Evolutionary conservation across 805 yeast genomes (phyloP), one percentile per base, ranked within the genome.

Genomic region (Saturnispora galanensis): DNA sequence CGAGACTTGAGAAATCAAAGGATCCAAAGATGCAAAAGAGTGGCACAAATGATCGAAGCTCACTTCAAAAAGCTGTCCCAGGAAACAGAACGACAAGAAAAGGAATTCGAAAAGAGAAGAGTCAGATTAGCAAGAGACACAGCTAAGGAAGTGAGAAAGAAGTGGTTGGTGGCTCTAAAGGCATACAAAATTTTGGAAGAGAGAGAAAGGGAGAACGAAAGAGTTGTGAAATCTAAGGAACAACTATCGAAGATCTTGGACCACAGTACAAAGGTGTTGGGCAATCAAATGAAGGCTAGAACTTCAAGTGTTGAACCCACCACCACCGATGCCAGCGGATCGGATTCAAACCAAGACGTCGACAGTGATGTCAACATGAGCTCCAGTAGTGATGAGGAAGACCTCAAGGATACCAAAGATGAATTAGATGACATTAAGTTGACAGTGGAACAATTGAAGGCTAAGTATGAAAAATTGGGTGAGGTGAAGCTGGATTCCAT

Each of bases 91-190:
- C 75, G 95, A 47, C 76, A 78, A 47, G 73, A 73, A 17, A 80
- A 80, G 51, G 94, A 84, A 47, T 76, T 79, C 53, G 95, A 88
- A 53, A 82, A 76, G 53, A 76, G 78, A 43, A 69, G 83, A 47
- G 68, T 73, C 46, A 76, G 74, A 47, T 60, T 90, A 31, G 95
- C 96, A n/a, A 76, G 86, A 53, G 73, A 80, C 40, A 84, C 94
- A 0, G 83, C 84, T 1, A 81, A 77, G 54, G 87, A 88, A 37
- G 96, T 93, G 10, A 82, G 82, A 62, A 87, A 81, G 59, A 79
- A 93, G 56, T 93, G 99, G 99, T 67, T 72, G 17, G 71, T 88
- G 40, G 98, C 97, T 2, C 85, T 81, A 50, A 87, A 84, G 59
- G 94, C 86, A 1, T 81, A 75, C 57, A 71, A 70, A 40, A 83